A percentile compares a stretch with the other conserved stretches of the same genome.
Evolutionary conservation across 768 basidiomycete species (phyloP).

Genomic region (Rhizopogon salebrosus): DNA sequence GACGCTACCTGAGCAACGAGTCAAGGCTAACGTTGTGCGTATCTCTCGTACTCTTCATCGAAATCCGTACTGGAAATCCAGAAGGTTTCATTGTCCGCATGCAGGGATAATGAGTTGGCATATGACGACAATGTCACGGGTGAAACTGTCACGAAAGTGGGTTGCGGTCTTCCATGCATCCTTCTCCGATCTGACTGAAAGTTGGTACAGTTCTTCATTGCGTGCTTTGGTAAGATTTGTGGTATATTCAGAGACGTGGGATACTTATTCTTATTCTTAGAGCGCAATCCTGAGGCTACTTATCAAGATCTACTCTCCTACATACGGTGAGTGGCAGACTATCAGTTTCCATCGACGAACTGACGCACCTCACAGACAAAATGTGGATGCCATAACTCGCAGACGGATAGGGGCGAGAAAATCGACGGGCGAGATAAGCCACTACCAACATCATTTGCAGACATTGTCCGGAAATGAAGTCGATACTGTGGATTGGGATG

Average conservation of each 20-base stretch:
- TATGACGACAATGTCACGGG: conserved; percentile 13
- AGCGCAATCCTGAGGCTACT: not conserved
- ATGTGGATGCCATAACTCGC: not conserved
- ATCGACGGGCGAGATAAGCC: not conserved
- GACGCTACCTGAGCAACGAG: not conserved
- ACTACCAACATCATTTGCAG: not conserved
- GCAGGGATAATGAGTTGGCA: conserved; percentile 19
- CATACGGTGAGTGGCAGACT: not conserved
- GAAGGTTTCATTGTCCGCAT: conserved; percentile 26
- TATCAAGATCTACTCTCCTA: not conserved
- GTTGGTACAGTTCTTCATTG: not conserved
- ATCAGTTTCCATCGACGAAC: not conserved
- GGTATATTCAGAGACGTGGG: not conserved
- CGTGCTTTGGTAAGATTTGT: not conserved
- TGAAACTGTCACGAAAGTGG: conserved; percentile 20
- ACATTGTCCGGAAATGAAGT: not conserved
- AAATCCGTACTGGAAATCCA: not conserved
- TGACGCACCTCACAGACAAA: not conserved
- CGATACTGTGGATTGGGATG: not conserved
- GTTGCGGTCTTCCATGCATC: not conserved
- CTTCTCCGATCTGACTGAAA: not conserved
- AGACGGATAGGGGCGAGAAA: not conserved
- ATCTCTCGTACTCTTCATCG: not conserved
- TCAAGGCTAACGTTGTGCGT: conserved; percentile 18
- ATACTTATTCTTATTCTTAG: not conserved